phyloP scores from a whole-genome alignment of 352 stramenopile species.

The Phytophthora sp. region DNA sequence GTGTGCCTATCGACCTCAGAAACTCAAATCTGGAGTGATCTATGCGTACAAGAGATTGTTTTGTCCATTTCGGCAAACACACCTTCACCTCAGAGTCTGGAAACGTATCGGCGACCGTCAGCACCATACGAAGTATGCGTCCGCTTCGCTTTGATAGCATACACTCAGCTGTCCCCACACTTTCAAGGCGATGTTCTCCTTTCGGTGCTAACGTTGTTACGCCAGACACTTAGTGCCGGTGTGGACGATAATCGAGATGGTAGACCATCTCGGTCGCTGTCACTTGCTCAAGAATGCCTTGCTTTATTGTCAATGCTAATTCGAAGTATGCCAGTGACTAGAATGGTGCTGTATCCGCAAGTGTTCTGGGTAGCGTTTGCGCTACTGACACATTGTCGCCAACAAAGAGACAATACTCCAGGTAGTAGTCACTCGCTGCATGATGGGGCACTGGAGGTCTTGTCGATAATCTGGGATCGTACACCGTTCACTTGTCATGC shows the following conservation, averaged over 20 bases:
- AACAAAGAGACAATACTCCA: constrained; percentile 11
- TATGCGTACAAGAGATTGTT: constrained; percentile 66
- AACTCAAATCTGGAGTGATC: constrained; percentile 49
- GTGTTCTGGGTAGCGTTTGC: constrained; percentile 76
- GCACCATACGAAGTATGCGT: constrained; percentile 37
- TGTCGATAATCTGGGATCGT: constrained; percentile 51
- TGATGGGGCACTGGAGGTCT: constrained; percentile 38
- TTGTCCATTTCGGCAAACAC: constrained; percentile 42
- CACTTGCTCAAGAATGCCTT: constrained; percentile 57
- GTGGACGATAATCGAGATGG: constrained; percentile 7
- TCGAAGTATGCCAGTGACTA: constrained; percentile 48
- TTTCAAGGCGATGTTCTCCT: constrained; percentile 75
- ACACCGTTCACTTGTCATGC: constrained; percentile 50
- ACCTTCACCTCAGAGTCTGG: background rate
- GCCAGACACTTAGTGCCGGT: constrained; percentile 21
- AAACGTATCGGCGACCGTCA: constrained; percentile 1
- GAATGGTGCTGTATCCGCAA: constrained; percentile 76
- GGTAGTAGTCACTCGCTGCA: constrained; percentile 22
- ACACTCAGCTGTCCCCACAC: constrained; percentile 45
- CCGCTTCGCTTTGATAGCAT: constrained; percentile 61
- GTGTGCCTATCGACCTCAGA: constrained; percentile 37
- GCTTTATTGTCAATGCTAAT: constrained; percentile 45
- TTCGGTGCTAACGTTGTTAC: constrained; percentile 59
- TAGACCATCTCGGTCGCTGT: constrained; percentile 9
- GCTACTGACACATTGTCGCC: constrained; percentile 64